Percentiles rank a stretch among this genome's conserved stretches.
Conservation (phyloP, 1,284 basidiomycete genomes). For the Bondarzewia mesenterica region DNA sequence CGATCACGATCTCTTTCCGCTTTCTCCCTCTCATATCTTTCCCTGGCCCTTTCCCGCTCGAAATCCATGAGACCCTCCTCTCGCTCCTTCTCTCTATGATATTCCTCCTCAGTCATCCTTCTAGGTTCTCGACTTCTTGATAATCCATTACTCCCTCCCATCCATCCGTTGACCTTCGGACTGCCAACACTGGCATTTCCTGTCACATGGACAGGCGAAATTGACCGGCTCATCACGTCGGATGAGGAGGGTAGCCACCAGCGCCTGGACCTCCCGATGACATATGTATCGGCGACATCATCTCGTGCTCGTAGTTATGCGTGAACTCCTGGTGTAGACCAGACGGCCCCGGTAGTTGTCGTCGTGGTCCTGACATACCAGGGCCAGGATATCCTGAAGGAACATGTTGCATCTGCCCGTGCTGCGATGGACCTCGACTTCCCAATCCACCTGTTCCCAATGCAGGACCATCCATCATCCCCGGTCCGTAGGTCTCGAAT, state of each 20-base stretch:
- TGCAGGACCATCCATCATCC: slow-evolving; percentile 7
- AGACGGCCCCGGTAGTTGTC: slow-evolving; percentile 11
- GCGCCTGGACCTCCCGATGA: slow-evolving; percentile 1
- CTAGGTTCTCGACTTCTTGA: slow-evolving; percentile 2
- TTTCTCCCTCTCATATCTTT: slow-evolving; percentile 18
- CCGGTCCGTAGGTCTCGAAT: slow-evolving; percentile 5
- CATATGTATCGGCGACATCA: slow-evolving; percentile 6
- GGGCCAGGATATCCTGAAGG: not conserved
- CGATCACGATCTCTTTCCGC: slow-evolving; percentile 12
- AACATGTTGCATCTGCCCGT: not conserved
- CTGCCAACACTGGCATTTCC: not conserved
- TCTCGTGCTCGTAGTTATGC: slow-evolving; percentile 4
- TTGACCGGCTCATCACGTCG: slow-evolving; percentile 4
- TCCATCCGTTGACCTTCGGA: slow-evolving; percentile 14
- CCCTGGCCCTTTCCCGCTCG: not conserved
- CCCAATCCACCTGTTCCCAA: slow-evolving; percentile 5
- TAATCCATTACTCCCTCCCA: not conserved
- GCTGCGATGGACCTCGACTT: not conserved
- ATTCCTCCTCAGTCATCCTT: slow-evolving; percentile 18
- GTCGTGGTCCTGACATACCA: slow-evolving; percentile 1
- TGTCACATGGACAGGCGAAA: slow-evolving; percentile 10
- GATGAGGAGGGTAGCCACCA: not conserved
- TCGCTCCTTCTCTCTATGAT: slow-evolving; percentile 16
- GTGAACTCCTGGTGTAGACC: slow-evolving; percentile 10
- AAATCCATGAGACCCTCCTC: slow-evolving; percentile 7